A percentile compares a stretch with the other conserved stretches of the same genome.
phyloP scores from a whole-genome alignment of 1,284 basidiomycete species.

The Schizopora paradoxa region DNA sequence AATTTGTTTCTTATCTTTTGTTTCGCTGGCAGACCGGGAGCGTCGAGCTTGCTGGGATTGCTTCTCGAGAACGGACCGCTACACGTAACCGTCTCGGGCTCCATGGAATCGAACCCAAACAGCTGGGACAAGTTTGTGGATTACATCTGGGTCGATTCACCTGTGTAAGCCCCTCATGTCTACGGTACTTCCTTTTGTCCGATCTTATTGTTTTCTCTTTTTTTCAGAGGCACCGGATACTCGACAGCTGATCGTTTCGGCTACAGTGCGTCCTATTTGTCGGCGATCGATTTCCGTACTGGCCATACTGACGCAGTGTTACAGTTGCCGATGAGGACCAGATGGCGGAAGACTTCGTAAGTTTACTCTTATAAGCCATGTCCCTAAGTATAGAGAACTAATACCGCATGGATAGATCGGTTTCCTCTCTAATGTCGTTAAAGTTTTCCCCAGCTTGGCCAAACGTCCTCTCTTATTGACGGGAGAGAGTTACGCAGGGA shows the following conservation, averaged over 20 bases:
- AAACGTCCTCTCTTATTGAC: conserved; percentile 55
- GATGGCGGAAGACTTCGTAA: conserved; percentile 63
- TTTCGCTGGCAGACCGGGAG: conserved; percentile 47
- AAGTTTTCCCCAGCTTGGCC: conserved; percentile 58
- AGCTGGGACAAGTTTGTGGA: conserved; percentile 60
- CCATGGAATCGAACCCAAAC: conserved; percentile 43
- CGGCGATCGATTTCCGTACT: background rate
- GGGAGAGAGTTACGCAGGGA: conserved; percentile 66
- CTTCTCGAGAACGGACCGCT: conserved; percentile 72
- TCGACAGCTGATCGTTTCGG: conserved; percentile 57
- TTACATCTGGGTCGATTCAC: conserved; percentile 70
- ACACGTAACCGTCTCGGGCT: conserved; percentile 44
- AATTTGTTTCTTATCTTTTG: background rate
- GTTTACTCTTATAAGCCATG: conserved; percentile 21
- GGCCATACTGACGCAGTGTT: conserved; percentile 8
- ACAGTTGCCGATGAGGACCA: conserved; percentile 62
- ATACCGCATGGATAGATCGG: conserved; percentile 41
- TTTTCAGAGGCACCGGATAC: conserved; percentile 54
- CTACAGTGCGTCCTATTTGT: conserved; percentile 39
- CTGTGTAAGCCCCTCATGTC: conserved; percentile 61
- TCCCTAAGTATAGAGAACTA: background rate
- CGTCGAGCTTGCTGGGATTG: conserved; percentile 61
- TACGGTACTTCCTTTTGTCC: conserved; percentile 11
- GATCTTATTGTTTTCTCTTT: conserved; percentile 2
- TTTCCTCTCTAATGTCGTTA: conserved; percentile 61